Conservation (phyloP, 148 eudicot species). For the Drosera capensis region DNA sequence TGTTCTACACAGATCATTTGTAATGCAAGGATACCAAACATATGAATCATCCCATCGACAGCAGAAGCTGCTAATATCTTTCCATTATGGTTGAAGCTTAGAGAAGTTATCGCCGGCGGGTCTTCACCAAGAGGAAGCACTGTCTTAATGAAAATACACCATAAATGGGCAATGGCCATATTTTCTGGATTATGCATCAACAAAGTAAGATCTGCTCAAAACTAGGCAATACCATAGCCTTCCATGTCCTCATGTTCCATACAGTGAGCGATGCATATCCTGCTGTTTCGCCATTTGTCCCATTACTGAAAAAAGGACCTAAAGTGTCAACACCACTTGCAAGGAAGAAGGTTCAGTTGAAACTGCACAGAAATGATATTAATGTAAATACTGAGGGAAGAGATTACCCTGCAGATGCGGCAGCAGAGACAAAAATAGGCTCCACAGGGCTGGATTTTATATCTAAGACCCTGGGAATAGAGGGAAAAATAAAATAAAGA, state of each 20-base stretch:
- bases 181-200: too few species aligned
- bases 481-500: constrained; percentile 28
- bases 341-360: too few species aligned
- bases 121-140: constrained; percentile 99
- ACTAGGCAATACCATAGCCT: constrained; percentile 62
- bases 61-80: constrained; percentile 98
- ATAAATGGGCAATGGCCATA: too few species aligned
- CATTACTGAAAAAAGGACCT: constrained; percentile 27
- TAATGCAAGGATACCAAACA: constrained; percentile 91
- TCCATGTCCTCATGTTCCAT: constrained; percentile 99
- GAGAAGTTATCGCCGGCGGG: constrained; percentile 87
- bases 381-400: neutral
- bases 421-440: constrained; percentile 93
- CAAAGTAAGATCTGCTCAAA: constrained; percentile 7
- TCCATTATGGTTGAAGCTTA: constrained; percentile 94
- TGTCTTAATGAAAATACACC: constrained; percentile 63
- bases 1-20: too few species aligned
- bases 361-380: too few species aligned
- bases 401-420: constrained; percentile 78
- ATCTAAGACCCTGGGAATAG: constrained; percentile 66
- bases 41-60: constrained; percentile 98
- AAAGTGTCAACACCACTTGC: too few species aligned
- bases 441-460: constrained; percentile 96
- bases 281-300: constrained; percentile 26
- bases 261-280: constrained; percentile 80